Conservation (phyloP, 2,329 filamentous ascomycete genomes). For the Neonectria neomacrospora region DNA sequence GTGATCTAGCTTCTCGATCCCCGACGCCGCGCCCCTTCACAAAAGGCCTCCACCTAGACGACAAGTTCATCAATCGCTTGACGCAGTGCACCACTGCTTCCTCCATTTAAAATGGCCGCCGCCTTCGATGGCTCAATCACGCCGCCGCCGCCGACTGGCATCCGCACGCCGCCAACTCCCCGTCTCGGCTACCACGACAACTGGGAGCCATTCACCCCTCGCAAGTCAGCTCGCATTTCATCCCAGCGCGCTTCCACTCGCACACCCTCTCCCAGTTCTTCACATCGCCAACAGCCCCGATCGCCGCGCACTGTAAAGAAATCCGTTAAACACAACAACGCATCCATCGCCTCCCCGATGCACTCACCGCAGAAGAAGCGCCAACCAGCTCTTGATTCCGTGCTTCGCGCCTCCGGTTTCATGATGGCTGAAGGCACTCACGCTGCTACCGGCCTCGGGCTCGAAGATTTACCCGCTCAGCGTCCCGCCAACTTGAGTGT, state of each 20-base stretch:
- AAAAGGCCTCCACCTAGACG: conserved; percentile 15
- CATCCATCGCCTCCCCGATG: conserved; percentile 55
- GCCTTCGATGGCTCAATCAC: conserved; percentile 57
- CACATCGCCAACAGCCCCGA: conserved; percentile 47
- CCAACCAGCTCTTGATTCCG: conserved; percentile 58
- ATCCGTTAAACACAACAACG: conserved; percentile 40
- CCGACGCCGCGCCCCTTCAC: conserved; percentile 23
- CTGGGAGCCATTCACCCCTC: conserved; percentile 78
- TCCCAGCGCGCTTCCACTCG: conserved; percentile 60
- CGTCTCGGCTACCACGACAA: conserved; percentile 73
- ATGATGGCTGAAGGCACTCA: conserved; percentile 57
- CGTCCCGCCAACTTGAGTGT: conserved; percentile 43
- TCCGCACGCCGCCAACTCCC: conserved; percentile 76
- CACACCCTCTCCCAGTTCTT: conserved; percentile 65
- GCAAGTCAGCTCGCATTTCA: conserved; percentile 74
- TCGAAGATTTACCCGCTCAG: conserved; percentile 45
- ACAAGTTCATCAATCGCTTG: conserved; percentile 17
- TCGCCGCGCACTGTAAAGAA: conserved; percentile 51
- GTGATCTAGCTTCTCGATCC: conserved; percentile 34
- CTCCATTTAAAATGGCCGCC: conserved; percentile 44
- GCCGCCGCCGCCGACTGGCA: conserved; percentile 67
- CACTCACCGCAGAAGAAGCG: conserved; percentile 64
- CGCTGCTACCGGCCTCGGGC: conserved; percentile 56
- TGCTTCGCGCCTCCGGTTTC: conserved; percentile 58
- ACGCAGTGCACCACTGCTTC: conserved; percentile 30